Percentiles rank a stretch among this genome's conserved stretches.
Evolutionary conservation across 75 land plant genomes (phyloP).

Genomic region (Larix kaempferi): DNA sequence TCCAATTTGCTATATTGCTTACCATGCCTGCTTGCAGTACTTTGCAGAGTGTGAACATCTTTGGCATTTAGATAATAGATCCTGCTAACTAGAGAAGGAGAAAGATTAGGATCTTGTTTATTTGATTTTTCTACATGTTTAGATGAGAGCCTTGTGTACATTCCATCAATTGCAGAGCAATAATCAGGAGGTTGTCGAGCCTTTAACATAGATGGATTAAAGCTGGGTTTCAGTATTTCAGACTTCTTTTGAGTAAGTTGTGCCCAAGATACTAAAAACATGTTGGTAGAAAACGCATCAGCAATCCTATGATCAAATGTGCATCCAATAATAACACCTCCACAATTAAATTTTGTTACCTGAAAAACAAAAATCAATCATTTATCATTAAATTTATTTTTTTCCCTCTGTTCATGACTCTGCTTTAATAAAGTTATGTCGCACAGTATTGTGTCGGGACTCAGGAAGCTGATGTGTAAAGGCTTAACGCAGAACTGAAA

Average conservation of each 20-base stretch:
- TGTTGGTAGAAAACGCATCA: slow-evolving; percentile 52
- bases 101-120: slow-evolving; percentile 5
- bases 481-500: too few relatives aligned
- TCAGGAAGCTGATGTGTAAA: too few relatives aligned
- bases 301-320: slow-evolving; percentile 40
- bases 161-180: neutral
- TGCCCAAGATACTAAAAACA: slow-evolving; percentile 46
- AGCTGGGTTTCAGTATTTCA: slow-evolving; percentile 8
- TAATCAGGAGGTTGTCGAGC: slow-evolving; percentile 18
- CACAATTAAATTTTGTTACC: slow-evolving; percentile 46
- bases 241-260: slow-evolving; percentile 21
- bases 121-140: neutral
- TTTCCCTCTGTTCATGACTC: too few relatives aligned
- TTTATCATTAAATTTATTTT: too few relatives aligned
- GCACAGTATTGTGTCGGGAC: too few relatives aligned
- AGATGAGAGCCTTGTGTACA: neutral
- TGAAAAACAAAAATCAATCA: slow-evolving; percentile 2
- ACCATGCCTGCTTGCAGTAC: neutral
- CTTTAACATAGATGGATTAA: slow-evolving; percentile 26
- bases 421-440: too few relatives aligned
- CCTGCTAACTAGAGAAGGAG: slow-evolving; percentile 23
- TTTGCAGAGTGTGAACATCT: slow-evolving; percentile 19
- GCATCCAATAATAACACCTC: slow-evolving; percentile 34
- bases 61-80: slow-evolving; percentile 30
- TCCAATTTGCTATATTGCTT: slow-evolving; percentile 28